phyloP scores from a whole-genome alignment of 2,329 filamentous ascomycete genomes.

The Ceratocystis papillata region DNA sequence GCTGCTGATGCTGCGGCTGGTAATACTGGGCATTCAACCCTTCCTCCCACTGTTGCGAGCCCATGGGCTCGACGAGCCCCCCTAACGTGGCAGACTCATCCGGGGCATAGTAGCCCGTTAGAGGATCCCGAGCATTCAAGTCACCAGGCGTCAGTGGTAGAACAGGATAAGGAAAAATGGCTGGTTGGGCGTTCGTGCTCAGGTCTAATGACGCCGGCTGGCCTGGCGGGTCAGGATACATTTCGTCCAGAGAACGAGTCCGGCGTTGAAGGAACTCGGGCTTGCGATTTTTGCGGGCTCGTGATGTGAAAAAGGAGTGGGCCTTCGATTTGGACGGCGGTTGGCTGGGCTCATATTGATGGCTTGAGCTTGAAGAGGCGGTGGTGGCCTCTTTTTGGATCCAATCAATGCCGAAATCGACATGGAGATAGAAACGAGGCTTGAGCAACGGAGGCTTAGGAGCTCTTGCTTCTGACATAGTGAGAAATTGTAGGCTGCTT shows the following conservation, averaged over 20 bases:
- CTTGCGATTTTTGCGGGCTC: conserved; percentile 25
- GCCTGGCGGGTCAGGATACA: conserved; percentile 30
- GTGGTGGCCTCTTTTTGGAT: conserved; percentile 32
- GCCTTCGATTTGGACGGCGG: conserved; percentile 29
- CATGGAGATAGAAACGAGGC: conserved; percentile 37
- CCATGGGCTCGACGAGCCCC: not conserved
- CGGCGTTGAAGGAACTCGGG: conserved; percentile 26
- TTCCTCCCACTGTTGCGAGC: not conserved
- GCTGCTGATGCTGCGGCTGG: not conserved
- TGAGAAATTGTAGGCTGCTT: not conserved
- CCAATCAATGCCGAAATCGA: conserved; percentile 45
- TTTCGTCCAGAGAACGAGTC: conserved; percentile 34
- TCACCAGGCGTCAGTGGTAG: conserved; percentile 21
- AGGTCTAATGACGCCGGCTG: conserved; percentile 19
- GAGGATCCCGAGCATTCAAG: conserved; percentile 19
- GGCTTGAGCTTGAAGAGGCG: conserved; percentile 36
- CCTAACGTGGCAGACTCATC: conserved; percentile 3
- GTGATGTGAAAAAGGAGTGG: conserved; percentile 15
- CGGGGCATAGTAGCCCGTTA: conserved; percentile 16
- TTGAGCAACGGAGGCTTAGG: conserved; percentile 23
- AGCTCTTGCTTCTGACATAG: not conserved
- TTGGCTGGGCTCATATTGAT: conserved; percentile 39
- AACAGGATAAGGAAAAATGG: conserved; percentile 9
- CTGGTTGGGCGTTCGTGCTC: not conserved
- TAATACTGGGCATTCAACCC: not conserved